Evolutionary conservation across 305 asterid species (phyloP), one percentile per base, ranked within the genome.

Genomic region (Solanum chacoense): DNA sequence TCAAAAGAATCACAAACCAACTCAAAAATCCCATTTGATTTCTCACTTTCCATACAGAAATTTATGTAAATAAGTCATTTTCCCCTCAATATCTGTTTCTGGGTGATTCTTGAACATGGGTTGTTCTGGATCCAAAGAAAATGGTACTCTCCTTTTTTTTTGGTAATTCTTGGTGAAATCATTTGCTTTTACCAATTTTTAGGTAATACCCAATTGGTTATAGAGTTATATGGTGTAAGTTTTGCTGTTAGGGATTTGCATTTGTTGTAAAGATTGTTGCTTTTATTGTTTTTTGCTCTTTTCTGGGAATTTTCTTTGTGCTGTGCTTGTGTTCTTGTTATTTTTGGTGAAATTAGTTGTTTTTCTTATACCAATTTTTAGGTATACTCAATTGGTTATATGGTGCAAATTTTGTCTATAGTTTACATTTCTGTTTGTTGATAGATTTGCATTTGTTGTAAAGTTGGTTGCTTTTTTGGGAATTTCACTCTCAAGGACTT

Each of bases 41-140:
- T 18, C 31, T 84, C 87, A 31, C 73, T 50, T 31, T 35, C 28
- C 38, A 81, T 11, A 50, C 42, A 84, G 6, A 83, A 45, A 83
- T 83, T 29, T 45, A 83, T 83, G 67, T 80, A 42, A 40, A 42
- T 83, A 18, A 22, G 36, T 31, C 22, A 50, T 83, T 50, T 50
- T 1, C 2, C 36, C 38, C 9, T 81, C 36, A 81, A 29, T 29
- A 9, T 81, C 18, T 45, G 72, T 45, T 81, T 80, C 18, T 18
- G 16, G 29, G 29, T 18, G 72, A 83, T 29, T 84, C 45, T 84
- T 84, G 74, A 32, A 84, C n/a, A 84, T 84, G 87, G 87, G 87
- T 84, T 84, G 87, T 13, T 38, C 87, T 31, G 87, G 87, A 84
- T 84, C 87, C 87, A 84, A 84, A 84, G 74, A 84, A 84, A 84